These are phyloP conservation scores for Amorphotheca resinae DNA, from an alignment of 495 filamentous ascomycete species.

Conservation along the genomic window DNA sequence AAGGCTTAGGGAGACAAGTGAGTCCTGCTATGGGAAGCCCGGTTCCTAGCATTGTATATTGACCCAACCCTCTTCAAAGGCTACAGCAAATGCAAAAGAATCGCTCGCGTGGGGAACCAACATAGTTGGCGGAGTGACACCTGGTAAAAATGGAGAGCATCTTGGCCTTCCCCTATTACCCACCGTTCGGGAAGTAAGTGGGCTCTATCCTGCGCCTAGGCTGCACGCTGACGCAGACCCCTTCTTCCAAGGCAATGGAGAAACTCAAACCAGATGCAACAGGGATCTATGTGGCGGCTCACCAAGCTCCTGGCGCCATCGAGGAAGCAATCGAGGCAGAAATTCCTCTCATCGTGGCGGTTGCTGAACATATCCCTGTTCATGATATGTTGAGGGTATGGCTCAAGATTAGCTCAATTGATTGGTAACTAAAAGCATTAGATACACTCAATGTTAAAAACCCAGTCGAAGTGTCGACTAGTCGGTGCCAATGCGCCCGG, in stretches of 20 bases:
- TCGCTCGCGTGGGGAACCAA: slow-evolving; percentile 78
- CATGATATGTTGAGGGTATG: slow-evolving; percentile 73
- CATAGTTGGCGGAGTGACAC: slow-evolving; percentile 78
- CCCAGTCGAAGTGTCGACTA: slow-evolving; percentile 68
- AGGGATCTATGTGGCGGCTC: slow-evolving; percentile 74
- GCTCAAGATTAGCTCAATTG: neutral
- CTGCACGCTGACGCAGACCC: neutral
- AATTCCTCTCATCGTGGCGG: slow-evolving; percentile 75
- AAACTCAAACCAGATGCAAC: slow-evolving; percentile 72
- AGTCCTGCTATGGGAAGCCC: slow-evolving; percentile 11
- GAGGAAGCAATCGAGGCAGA: slow-evolving; percentile 84
- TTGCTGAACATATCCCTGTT: slow-evolving; percentile 83
- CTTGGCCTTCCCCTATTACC: slow-evolving; percentile 69
- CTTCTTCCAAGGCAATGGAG: slow-evolving; percentile 49
- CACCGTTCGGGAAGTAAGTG: slow-evolving; percentile 48
- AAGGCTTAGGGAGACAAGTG: slow-evolving; percentile 26
- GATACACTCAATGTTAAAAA: slow-evolving; percentile 65
- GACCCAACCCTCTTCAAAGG: slow-evolving; percentile 31
- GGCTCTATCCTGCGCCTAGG: slow-evolving; percentile 6
- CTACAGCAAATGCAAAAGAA: slow-evolving; percentile 73
- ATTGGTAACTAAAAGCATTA: slow-evolving; percentile 11
- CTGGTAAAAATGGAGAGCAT: slow-evolving; percentile 64
- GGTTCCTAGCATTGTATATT: too few relatives aligned
- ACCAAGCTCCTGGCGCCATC: slow-evolving; percentile 64
- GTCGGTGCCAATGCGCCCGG: slow-evolving; percentile 83